Base-by-base conservation (phyloP, 768 basidiomycete species). In the Leccinum aurantiacum region DNA sequence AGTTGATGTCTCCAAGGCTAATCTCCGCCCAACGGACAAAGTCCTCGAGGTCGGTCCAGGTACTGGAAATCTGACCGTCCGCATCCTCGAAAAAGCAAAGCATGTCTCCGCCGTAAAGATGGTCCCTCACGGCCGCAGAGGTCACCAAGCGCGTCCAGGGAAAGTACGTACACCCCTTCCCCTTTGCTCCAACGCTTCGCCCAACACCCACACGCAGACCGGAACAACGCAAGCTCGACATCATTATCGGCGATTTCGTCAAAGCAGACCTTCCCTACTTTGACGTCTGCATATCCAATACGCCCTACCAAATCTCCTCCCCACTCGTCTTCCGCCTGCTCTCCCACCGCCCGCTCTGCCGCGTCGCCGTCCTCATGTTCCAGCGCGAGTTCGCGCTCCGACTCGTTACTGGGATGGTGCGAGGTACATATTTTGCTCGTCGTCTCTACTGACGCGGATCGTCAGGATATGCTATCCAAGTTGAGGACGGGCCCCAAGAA, bases 51-150 rank as follows among this genome's bases (percentile, higher is more conserved):
- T 98, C 52, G 96, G 95, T 69, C 95, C 96, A 13, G 96, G 96
- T 75, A 98, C 96, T 8, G 96, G 97, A 64, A 98, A 99, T 73
- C 75, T 98, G 69, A 98, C 97, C 0, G 89, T 97, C 19, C 82
- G 90, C 68, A 99, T 98, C 59, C 77, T 99, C 25, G 93, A 96
- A 69, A 90, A 94, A 74, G 91, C 91, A 57, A 94, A 95, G 72
- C 89, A 90, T 77, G 90, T 93, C 27, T 93, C 91, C 0, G 96
- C 95, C 1, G 87, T 98, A 24, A 97, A 99, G 77, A 93, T 94
- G 90, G 97, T 98, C 71, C 97, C 97, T 64, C 87, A 98, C 98
- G 96, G 96, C 97, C 14, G 95, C 95, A 17, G 97, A 98, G 74
- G 84, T 98, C 54, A 90, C 91, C 47, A 99, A 99, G 74, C 87